Conservation (phyloP, 805 yeast species). For the Tetrapisispora nanseiensis region DNA sequence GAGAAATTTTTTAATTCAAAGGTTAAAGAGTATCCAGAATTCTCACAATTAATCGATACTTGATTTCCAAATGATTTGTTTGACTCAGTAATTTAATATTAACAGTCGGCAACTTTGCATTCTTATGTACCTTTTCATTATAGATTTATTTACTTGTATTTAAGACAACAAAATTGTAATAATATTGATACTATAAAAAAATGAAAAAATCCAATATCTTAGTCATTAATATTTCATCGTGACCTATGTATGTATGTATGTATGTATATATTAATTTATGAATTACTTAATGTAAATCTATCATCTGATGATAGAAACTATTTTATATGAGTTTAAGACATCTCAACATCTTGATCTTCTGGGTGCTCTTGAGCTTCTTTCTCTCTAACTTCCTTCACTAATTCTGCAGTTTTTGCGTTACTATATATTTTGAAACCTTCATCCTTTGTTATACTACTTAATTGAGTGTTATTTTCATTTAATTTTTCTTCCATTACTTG, state of each 20-base stretch:
- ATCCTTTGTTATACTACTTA: conserved; percentile 82
- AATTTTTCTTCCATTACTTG: conserved; percentile 99
- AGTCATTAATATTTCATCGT: neutral
- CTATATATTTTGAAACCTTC: conserved; percentile 78
- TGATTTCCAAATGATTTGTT: too few species aligned
- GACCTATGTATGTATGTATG: conserved; percentile 1
- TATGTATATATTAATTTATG: conserved; percentile 3
- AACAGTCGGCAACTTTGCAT: neutral
- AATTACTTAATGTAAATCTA: conserved; percentile 3
- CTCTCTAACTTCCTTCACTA: conserved; percentile 68
- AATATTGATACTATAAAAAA: neutral
- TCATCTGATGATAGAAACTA: neutral
- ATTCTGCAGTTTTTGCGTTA: conserved; percentile 72
- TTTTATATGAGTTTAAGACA: conserved; percentile 14
- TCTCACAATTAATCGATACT: conserved; percentile 65
- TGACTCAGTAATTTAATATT: too few species aligned
- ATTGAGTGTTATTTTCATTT: conserved; percentile 89
- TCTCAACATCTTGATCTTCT: conserved; percentile 27
- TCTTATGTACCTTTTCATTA: neutral
- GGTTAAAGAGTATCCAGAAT: conserved; percentile 85
- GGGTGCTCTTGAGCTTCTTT: conserved; percentile 44
- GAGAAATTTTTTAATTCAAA: conserved; percentile 81
- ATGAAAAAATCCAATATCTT: neutral
- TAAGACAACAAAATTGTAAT: neutral
- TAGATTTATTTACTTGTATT: neutral